Conservation (phyloP, 768 basidiomycete genomes). For the Rickenella mellea region DNA sequence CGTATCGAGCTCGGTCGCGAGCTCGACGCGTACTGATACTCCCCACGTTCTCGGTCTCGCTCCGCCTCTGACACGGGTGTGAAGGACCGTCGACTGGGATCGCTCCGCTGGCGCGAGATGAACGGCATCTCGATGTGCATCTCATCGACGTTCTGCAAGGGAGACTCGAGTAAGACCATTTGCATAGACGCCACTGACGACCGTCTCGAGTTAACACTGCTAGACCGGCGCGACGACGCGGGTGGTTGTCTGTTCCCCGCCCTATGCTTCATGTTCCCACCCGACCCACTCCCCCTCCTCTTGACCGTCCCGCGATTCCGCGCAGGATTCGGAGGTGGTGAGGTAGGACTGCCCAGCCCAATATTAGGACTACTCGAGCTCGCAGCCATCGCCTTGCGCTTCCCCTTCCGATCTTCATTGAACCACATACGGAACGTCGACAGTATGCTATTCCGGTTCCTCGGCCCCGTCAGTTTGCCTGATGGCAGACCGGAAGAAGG, state of each 20-base stretch:
- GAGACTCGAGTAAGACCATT: conserved; percentile 44
- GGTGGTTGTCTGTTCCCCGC: conserved; percentile 62
- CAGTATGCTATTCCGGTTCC: conserved; percentile 72
- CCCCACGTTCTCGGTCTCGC: conserved; percentile 45
- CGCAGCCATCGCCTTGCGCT: conserved; percentile 44
- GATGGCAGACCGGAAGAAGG: conserved; percentile 28
- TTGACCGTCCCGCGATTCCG: conserved; percentile 31
- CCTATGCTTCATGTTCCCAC: conserved; percentile 20
- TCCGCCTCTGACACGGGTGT: conserved; percentile 75
- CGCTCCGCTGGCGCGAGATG: conserved; percentile 29
- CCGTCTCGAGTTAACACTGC: conserved; percentile 82
- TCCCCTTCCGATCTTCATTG: conserved; percentile 83
- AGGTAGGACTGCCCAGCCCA: conserved; percentile 13
- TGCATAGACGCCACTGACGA: conserved; percentile 47
- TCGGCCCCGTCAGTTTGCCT: conserved; percentile 24
- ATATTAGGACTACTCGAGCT: conserved; percentile 10
- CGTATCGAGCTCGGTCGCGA: conserved; percentile 82
- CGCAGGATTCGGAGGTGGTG: conserved; percentile 19
- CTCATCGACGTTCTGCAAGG: conserved; percentile 30
- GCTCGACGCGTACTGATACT: no score
- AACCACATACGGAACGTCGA: conserved; percentile 88
- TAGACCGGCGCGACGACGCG: conserved; percentile 76
- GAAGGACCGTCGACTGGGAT: conserved; percentile 58
- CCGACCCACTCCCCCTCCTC: conserved; percentile 37
- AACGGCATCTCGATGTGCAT: conserved; percentile 23